Evolutionary conservation across 352 stramenopile species (phyloP).

Genomic region (Sclerospora graminicola): DNA sequence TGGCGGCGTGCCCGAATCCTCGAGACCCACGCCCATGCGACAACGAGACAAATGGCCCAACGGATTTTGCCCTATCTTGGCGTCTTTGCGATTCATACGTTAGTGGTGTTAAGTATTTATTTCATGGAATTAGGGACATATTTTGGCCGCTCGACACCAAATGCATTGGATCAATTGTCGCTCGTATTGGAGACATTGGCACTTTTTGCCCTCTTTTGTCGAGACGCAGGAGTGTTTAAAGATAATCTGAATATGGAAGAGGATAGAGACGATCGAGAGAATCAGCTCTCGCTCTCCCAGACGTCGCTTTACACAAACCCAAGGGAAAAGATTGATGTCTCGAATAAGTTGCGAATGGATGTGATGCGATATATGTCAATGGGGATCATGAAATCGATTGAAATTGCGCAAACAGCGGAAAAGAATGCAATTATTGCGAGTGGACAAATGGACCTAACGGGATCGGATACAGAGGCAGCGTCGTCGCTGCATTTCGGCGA

Average conservation of each 20-base stretch:
- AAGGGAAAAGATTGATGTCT: slow-evolving; percentile 49
- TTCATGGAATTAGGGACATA: slow-evolving; percentile 25
- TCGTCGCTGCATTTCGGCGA: slow-evolving; percentile 6
- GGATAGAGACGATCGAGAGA: slow-evolving; percentile 2
- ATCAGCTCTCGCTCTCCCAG: slow-evolving; percentile 11
- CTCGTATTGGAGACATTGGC: slow-evolving; percentile 57
- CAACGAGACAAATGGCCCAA: slow-evolving; percentile 74
- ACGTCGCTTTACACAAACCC: slow-evolving; percentile 1
- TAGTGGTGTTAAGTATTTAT: slow-evolving; percentile 43
- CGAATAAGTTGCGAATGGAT: slow-evolving; percentile 71
- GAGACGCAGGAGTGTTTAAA: slow-evolving; percentile 55
- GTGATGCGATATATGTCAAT: slow-evolving; percentile 85
- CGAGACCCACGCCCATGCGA: slow-evolving; percentile 65
- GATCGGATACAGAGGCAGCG: slow-evolving; percentile 14
- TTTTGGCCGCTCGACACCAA: slow-evolving; percentile 30
- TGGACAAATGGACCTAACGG: slow-evolving; percentile 10
- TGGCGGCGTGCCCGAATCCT: slow-evolving; percentile 64
- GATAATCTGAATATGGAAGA: slow-evolving; percentile 1
- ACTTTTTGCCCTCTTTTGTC: slow-evolving; percentile 68
- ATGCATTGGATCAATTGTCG: slow-evolving; percentile 61
- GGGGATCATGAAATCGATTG: slow-evolving; percentile 68
- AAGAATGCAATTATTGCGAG: slow-evolving; percentile 13
- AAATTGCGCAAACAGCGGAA: slow-evolving; percentile 29
- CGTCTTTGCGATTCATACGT: slow-evolving; percentile 46
- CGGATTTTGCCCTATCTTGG: slow-evolving; percentile 70